Evolutionary conservation across 2,329 filamentous ascomycete genomes (phyloP).

Genomic region (Neoarthrinium moseri): DNA sequence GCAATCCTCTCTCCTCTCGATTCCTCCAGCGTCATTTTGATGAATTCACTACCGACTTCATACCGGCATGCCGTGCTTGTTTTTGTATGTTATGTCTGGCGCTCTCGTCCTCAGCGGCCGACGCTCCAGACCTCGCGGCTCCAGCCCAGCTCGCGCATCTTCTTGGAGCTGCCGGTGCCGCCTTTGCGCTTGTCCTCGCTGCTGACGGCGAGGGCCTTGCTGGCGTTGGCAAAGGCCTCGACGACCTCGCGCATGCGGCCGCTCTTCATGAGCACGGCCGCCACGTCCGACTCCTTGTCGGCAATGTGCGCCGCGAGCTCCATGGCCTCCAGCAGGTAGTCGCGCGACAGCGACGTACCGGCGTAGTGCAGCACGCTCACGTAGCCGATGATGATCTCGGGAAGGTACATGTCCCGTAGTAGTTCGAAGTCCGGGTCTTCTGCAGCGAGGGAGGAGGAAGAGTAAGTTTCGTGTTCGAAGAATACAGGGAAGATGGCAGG

Average conservation of each 20-base stretch:
- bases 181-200: slow-evolving; percentile 51
- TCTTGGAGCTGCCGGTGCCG: slow-evolving; percentile 52
- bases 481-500: background rate
- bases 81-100: no score
- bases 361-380: slow-evolving; percentile 78
- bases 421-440: slow-evolving; percentile 61
- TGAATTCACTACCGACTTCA: no score
- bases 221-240: slow-evolving; percentile 72
- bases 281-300: slow-evolving; percentile 65
- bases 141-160: slow-evolving; percentile 61
- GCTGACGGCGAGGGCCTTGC: slow-evolving; percentile 65
- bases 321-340: slow-evolving; percentile 81
- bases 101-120: no score
- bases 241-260: slow-evolving; percentile 74
- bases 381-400: slow-evolving; percentile 82
- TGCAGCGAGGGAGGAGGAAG: slow-evolving; percentile 10
- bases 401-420: slow-evolving; percentile 77
- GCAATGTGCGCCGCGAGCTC: slow-evolving; percentile 77
- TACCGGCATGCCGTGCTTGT: no score
- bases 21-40: no score
- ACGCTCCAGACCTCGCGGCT: slow-evolving; percentile 62
- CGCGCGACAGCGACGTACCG: slow-evolving; percentile 70
- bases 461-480: slow-evolving; percentile 9
- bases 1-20: no score
- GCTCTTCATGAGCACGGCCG: slow-evolving; percentile 61